Base-by-base conservation (phyloP, 176 grass and related monocot genomes). In the Pontederia paniculata region DNA sequence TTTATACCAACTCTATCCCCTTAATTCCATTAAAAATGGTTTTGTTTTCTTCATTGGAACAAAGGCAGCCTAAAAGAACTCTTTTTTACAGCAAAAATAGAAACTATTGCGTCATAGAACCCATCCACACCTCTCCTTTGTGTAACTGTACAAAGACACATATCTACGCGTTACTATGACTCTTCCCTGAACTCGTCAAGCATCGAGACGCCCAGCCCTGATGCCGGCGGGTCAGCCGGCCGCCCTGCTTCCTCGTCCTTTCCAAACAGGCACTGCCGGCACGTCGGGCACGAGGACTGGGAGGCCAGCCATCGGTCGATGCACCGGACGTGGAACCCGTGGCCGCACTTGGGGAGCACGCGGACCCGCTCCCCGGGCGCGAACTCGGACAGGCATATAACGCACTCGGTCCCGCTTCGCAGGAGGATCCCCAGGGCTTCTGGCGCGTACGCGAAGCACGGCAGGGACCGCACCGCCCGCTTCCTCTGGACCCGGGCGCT, bases 291-390 rank as follows among this genome's bases (percentile, higher is more conserved):
- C 42, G 58, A 61, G 2, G 28, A 9, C 58, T 17, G 58, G 1
- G 58, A n/a, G 2, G 15, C n/a, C 1, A 61, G 58, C 58, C 58
- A 61, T 17, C 37, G 58, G 42, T 61, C 58, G 58, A 61, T 20
- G 28, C 58, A 61, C 5, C 58, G 10, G 58, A 61, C 58, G 58
- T 61, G 58, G 58, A 61, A 61, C 41, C 37, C 58, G 19, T 61
- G 58, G 58, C 10, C 18, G 17, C 58, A 61, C 58, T 45, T 43
- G 41, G 58, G 58, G 37, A 61, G 42, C 25, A 61, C 16, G 13
- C 58, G 58, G 41, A 61, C 31, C 16, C 42, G 58, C 41, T 61
- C 37, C 28, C 58, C 42, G 16, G 41, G 42, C n/a, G 8, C 42
- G 41, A 61, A 61, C 42, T 45, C 58, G 16, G 16, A 44, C 58